phyloP scores from a whole-genome alignment of 2,329 filamentous ascomycete genomes.

The Hawksworthiomyces lignivorus region DNA sequence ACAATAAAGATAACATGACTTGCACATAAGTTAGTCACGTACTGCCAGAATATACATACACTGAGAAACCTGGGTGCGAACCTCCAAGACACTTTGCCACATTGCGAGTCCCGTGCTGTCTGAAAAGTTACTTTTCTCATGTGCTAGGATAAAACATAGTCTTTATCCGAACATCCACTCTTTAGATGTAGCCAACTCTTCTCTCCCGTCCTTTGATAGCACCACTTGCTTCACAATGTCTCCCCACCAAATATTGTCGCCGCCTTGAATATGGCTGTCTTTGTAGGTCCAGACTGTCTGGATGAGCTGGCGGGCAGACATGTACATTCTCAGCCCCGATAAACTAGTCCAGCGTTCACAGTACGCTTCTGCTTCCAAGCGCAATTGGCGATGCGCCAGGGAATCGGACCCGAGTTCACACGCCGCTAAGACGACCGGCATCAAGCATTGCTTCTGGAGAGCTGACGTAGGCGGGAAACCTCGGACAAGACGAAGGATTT shows the following conservation, averaged over 20 bases:
- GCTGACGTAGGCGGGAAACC: neutral
- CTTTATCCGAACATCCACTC: neutral
- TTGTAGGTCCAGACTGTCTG: neutral
- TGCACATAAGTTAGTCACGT: too few species aligned
- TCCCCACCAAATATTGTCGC: neutral
- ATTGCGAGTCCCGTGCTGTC: too few species aligned
- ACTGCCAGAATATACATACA: too few species aligned
- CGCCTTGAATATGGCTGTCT: neutral
- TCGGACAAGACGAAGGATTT: slow-evolving; percentile 1
- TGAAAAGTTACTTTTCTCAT: neutral
- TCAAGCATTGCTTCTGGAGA: slow-evolving; percentile 9
- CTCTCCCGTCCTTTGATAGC: neutral
- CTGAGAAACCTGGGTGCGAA: too few species aligned
- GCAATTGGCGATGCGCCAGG: neutral
- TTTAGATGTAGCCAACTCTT: neutral
- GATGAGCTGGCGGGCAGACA: neutral
- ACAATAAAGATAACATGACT: neutral
- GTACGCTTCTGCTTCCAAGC: neutral
- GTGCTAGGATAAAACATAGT: neutral
- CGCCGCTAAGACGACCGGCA: neutral
- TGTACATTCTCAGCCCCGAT: neutral
- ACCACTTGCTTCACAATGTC: neutral
- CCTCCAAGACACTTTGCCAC: too few species aligned
- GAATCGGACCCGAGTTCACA: neutral
- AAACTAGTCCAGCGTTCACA: neutral